Evolutionary conservation across 2,329 filamentous ascomycete genomes (phyloP), one percentile per base, ranked within the genome.

Genomic region (Ascochyta fabae): DNA sequence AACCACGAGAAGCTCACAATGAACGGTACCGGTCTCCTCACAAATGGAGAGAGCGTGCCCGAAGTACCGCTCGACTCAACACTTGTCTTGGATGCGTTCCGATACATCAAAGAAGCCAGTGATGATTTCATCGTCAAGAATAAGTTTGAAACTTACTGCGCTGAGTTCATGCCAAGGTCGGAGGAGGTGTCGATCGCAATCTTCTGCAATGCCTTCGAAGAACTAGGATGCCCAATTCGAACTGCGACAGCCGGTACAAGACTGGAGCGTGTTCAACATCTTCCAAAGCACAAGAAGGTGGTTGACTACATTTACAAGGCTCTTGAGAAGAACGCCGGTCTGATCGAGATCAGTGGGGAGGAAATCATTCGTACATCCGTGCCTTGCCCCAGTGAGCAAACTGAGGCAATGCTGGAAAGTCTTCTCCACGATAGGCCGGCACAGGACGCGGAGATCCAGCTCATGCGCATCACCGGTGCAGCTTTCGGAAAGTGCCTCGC

Each of bases 401-500:
- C 24, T 26, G 24, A 26, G 24, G 8, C 24, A 6, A 26, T 26
- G 24, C 24, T 26, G 8, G 24, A 26, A 6, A 26, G 8, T 8
- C 24, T 26, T 26, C 24, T 26, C 8, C 24, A 8, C 24, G 24
- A 26, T 8, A 26, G 24, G 8, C 24, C 24, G n/a, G 13, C 12
- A 19, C 13, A 19, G 52, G 59, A 43, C 2, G 62, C 49, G 4
- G 73, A 73, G 16, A 62, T 71, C 26, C 59, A 68, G 15, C 73
- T 80, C 0, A 53, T 77, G 1, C 42, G 68, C 6, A 61, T 63
- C 3, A 73, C 71, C 0, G 79, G 36, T 10, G 13, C n/a, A 75
- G 0, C 63, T 4, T 65, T 81, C 0, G 77, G 78, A 1, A 68
- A 73, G 0, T 12, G 23, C 45, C 67, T 82, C 0, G 61, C 60